Conservation (phyloP, 129 eudicot genomes). For the Pittosporum tobira region DNA sequence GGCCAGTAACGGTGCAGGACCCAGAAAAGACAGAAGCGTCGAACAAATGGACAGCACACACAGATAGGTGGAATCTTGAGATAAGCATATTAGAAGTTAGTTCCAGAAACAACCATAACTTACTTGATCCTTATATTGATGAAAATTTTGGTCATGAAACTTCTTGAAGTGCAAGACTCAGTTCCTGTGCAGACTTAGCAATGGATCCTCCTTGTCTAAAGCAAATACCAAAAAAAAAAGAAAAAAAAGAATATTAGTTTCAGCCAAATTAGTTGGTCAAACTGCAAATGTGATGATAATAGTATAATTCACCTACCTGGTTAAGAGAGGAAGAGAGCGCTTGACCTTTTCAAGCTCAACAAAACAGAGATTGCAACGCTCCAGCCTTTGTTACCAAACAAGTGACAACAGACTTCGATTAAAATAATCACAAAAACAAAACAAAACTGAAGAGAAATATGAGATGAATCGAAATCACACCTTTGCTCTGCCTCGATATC, state of each 20-base stretch:
- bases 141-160: constrained; percentile 37
- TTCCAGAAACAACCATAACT: not conserved
- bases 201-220: constrained; percentile 20
- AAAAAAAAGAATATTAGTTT: not conserved
- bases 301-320: constrained; percentile 36
- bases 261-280: not conserved
- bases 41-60: not conserved
- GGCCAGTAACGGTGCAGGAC: too few species aligned
- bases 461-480: constrained; percentile 22
- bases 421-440: not conserved
- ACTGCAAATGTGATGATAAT: not conserved
- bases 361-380: constrained; percentile 84
- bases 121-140: not conserved
- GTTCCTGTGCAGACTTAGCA: constrained; percentile 89
- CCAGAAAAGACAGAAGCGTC: too few species aligned
- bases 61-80: not conserved
- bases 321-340: constrained; percentile 46
- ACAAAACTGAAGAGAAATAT: not conserved
- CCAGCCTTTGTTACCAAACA: constrained; percentile 39
- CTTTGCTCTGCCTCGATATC: constrained; percentile 98
- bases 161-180: constrained; percentile 79
- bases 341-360: constrained; percentile 84
- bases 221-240: too few species aligned
- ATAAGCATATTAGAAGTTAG: not conserved
- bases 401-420: constrained; percentile 8